A percentile compares a stretch with the other conserved stretches of the same genome.
These are phyloP conservation scores for Hypoxylon cercidicola DNA, from an alignment of 495 filamentous ascomycete genomes.

Conservation along the genomic window DNA sequence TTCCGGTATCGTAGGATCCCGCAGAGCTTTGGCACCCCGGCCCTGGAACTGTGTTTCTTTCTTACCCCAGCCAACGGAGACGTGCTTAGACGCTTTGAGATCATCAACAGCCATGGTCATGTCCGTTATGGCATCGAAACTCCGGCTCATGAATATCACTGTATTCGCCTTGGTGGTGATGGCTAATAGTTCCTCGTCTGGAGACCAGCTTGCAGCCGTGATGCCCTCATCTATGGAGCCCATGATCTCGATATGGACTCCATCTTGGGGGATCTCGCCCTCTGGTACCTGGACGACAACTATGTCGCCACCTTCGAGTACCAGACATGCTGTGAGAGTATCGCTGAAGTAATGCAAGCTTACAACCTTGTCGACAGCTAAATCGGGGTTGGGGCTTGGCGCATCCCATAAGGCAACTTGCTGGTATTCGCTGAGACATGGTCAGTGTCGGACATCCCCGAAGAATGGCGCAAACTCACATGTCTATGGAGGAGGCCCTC, in stretches of 20 bases:
- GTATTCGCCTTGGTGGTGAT: slow-evolving; percentile 82
- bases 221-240: slow-evolving; percentile 94
- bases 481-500: slow-evolving; percentile 48
- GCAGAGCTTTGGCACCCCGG: slow-evolving; percentile 80
- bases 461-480: slow-evolving; percentile 54
- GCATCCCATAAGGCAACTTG: slow-evolving; percentile 89
- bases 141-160: slow-evolving; percentile 89
- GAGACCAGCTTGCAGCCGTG: slow-evolving; percentile 89
- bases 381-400: slow-evolving; percentile 73
- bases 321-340: slow-evolving; percentile 76
- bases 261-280: slow-evolving; percentile 51
- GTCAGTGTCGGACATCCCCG: slow-evolving; percentile 28
- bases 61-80: slow-evolving; percentile 98
- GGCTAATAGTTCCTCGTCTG: slow-evolving; percentile 89
- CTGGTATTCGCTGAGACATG: slow-evolving; percentile 48
- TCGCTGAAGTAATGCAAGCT: slow-evolving; percentile 87
- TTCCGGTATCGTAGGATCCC: slow-evolving; percentile 94
- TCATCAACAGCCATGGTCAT: slow-evolving; percentile 77
- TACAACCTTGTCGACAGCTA: slow-evolving; percentile 75
- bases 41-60: slow-evolving; percentile 98
- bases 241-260: slow-evolving; percentile 84
- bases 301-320: slow-evolving; percentile 92
- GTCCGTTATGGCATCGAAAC: slow-evolving; percentile 84
- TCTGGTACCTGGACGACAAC: slow-evolving; percentile 83
- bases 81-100: slow-evolving; percentile 88